Conservation (phyloP, 768 basidiomycete genomes). For the Lepiota subincarnata region DNA sequence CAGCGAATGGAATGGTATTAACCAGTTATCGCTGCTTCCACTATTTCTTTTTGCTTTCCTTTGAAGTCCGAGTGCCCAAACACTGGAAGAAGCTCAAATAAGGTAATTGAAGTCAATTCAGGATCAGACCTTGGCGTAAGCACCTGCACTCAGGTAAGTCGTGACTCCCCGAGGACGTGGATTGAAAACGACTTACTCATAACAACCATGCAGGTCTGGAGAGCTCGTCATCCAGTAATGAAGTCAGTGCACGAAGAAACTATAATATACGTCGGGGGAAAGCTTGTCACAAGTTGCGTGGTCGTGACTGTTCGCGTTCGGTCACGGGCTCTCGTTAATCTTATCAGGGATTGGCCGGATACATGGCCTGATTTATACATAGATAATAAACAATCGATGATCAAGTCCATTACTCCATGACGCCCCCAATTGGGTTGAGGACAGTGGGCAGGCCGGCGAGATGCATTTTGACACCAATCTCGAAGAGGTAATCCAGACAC, state of each 20-base stretch:
- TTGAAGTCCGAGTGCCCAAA: conserved; percentile 69
- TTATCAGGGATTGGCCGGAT: too few species aligned
- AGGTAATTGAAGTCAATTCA: background rate
- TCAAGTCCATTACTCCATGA: background rate
- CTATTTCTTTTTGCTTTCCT: conserved; percentile 75
- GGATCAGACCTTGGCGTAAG: background rate
- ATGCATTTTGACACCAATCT: conserved; percentile 83
- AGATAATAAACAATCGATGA: background rate
- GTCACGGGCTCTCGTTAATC: too few species aligned
- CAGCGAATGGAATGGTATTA: conserved; percentile 5
- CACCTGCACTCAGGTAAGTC: background rate
- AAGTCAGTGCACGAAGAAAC: too few species aligned
- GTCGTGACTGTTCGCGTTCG: too few species aligned
- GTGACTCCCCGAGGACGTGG: background rate
- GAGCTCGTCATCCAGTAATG: too few species aligned
- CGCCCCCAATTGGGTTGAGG: conserved; percentile 18
- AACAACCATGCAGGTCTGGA: background rate
- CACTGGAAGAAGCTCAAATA: conserved; percentile 32
- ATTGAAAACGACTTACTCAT: background rate
- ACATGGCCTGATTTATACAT: too few species aligned
- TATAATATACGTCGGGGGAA: too few species aligned
- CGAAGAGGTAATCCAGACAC: conserved; percentile 91
- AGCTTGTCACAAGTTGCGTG: too few species aligned
- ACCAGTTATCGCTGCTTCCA: conserved; percentile 68
- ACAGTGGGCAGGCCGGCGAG: conserved; percentile 53